Evolutionary conservation across 176 grass and related monocot genomes (phyloP).

Genomic region (Oryza rufipogon): DNA sequence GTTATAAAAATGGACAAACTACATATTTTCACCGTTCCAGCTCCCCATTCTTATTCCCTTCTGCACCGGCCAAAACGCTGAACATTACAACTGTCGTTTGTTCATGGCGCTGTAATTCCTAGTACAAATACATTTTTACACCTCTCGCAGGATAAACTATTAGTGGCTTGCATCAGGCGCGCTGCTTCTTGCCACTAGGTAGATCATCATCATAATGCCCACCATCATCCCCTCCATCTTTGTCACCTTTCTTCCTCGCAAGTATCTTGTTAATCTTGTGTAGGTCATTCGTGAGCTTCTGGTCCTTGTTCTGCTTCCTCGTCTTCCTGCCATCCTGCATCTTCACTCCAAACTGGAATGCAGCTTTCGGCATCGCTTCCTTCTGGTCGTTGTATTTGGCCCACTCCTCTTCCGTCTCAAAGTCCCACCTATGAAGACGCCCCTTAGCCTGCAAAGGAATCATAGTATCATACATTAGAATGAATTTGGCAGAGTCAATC

Average conservation of each 20-base stretch:
- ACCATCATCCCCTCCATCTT: conserved; percentile 51
- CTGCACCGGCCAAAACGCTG: too few species aligned
- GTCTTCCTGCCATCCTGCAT: conserved; percentile 99
- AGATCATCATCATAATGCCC: conserved; percentile 67
- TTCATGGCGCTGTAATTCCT: not conserved
- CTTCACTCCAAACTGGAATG: conserved; percentile 98
- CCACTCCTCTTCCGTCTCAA: conserved; percentile 99
- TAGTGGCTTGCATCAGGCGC: conserved; percentile 42
- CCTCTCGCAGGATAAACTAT: too few species aligned
- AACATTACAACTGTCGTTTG: not conserved
- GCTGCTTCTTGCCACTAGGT: conserved; percentile 74
- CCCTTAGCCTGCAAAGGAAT: conserved; percentile 79
- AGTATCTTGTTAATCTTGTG: conserved; percentile 98
- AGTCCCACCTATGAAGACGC: conserved; percentile 97
- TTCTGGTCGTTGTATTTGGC: conserved; percentile 94
- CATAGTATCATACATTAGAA: conserved; percentile 8
- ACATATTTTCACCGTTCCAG: not conserved
- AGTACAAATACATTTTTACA: not conserved
- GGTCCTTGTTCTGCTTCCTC: conserved; percentile 96
- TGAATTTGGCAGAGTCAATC: not conserved
- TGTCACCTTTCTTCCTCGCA: conserved; percentile 81
- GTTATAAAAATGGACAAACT: too few species aligned
- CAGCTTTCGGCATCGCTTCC: conserved; percentile 96
- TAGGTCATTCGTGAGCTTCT: conserved; percentile 92
- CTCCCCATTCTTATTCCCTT: not conserved